These are phyloP conservation scores for Coelastrella sp. DNA, from an alignment of 139 green algal genomes.

Conservation along the genomic window DNA sequence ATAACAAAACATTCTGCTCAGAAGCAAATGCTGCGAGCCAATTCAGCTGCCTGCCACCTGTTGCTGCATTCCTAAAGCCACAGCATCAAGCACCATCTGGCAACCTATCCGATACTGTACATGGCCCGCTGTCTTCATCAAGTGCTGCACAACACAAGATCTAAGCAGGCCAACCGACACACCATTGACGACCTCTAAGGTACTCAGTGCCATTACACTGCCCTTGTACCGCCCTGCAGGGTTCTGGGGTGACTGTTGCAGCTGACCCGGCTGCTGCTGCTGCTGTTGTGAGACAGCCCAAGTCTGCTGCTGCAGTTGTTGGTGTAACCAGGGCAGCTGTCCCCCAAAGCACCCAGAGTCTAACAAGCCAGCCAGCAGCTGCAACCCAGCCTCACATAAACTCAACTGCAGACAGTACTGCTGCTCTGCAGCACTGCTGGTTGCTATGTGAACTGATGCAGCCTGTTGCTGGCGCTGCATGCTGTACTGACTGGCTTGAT, in stretches of 20 bases:
- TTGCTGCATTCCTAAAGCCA: neutral
- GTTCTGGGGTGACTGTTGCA: no score
- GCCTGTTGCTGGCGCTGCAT: neutral
- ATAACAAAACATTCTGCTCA: no score
- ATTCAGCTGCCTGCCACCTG: neutral
- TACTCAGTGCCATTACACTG: neutral
- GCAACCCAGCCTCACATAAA: neutral
- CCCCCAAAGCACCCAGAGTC: neutral
- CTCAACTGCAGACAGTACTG: neutral
- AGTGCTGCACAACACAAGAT: neutral
- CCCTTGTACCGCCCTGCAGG: no score
- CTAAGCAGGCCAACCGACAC: constrained; percentile 17
- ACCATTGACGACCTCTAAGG: constrained; percentile 14
- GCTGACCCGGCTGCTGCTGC: neutral
- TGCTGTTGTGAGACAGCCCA: neutral
- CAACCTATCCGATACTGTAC: neutral
- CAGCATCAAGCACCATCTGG: neutral
- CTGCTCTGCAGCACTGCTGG: neutral
- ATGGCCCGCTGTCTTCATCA: neutral
- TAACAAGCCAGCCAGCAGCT: constrained; percentile 20
- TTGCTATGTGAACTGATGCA: neutral
- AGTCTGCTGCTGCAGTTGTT: constrained; percentile 33
- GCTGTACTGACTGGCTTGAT: neutral
- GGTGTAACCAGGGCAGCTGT: constrained; percentile 31
- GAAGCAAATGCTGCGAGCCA: no score